Evolutionary conservation across 1,284 basidiomycete species (phyloP).

Genomic region (Thecaphora thlaspeos): DNA sequence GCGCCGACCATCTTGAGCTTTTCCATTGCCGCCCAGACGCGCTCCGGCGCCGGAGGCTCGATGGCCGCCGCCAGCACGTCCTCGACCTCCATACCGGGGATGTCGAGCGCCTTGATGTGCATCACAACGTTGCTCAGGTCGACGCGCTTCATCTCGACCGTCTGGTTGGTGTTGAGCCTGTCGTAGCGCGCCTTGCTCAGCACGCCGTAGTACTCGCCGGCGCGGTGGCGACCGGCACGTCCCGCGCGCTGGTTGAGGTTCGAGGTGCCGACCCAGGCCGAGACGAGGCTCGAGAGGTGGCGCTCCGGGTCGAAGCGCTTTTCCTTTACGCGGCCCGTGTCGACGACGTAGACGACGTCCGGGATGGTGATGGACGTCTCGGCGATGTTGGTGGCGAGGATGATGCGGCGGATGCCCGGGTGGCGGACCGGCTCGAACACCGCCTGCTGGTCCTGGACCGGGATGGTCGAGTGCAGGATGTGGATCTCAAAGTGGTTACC

Average conservation of each 20-base stretch:
- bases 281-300: constrained; percentile 81
- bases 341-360: constrained; percentile 91
- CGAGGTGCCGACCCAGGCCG: constrained; percentile 87
- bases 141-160: constrained; percentile 87
- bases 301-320: constrained; percentile 87
- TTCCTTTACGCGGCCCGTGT: constrained; percentile 85
- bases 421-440: constrained; percentile 67
- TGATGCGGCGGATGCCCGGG: constrained; percentile 71
- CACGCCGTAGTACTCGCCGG: constrained; percentile 88
- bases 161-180: constrained; percentile 75
- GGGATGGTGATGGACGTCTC: constrained; percentile 87
- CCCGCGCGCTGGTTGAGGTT: constrained; percentile 91
- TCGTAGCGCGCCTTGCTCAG: constrained; percentile 69
- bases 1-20: constrained; percentile 84
- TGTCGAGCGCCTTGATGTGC: constrained; percentile 95
- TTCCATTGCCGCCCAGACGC: constrained; percentile 78
- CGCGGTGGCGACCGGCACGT: constrained; percentile 85
- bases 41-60: constrained; percentile 79
- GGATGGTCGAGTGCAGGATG: constrained; percentile 85
- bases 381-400: constrained; percentile 92
- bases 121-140: constrained; percentile 60
- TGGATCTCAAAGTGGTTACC: constrained; percentile 71
- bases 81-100: constrained; percentile 82
- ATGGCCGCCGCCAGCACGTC: constrained; percentile 82
- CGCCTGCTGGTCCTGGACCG: constrained; percentile 82